Evolutionary conservation across 2,329 filamentous ascomycete species (phyloP), one percentile per base, ranked within the genome.

Genomic region (Fusarium sterilihyphosum): DNA sequence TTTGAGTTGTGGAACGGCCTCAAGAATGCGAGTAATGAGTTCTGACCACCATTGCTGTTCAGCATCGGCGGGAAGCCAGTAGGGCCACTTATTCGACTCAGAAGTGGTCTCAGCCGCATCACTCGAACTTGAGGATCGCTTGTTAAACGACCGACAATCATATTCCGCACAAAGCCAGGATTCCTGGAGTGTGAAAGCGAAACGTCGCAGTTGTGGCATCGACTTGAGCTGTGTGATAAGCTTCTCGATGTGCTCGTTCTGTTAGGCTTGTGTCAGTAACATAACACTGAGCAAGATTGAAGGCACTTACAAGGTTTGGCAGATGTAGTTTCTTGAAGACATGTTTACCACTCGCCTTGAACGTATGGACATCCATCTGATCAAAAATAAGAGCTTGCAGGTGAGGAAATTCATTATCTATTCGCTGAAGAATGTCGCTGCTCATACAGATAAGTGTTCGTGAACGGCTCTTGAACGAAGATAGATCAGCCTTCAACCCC

Each of bases 101-200:
- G 24, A 5, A 26, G 7, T 46, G n/a, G n/a, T 11, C 6, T 29
- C 29, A 29, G 29, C 29, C 29, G 29, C 29, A 29, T 29, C 29
- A 8, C 18, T 22, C 8, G 26, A 29, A 20, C 44, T 13, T 14
- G 18, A 6, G 17, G 5, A 2, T 17, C 5, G 16, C 18, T 4
- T 9, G 44, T 22, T 0, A 29, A 29, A 16, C 44, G 13, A 7
- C 2, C 3, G 3, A 6, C 26, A 47, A 5, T 16, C 4, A 20
- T 47, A 29, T 22, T 47, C 44, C 0, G 1, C 0, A 11, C 8
- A 4, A 8, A 47, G 24, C 44, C 24, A 47, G 2, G 6, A 1
- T 47, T 20, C 2, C 18, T 47, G 18, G 12, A 47, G 12, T 5
- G 24, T 29, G 1, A 47, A 47, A 10, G 26, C 26, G 26, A 47